Percentiles rank a stretch among this genome's conserved stretches.
These are phyloP conservation scores for Tylopilus vinaceipallidus DNA, from an alignment of 768 basidiomycete genomes.

Conservation along the genomic window DNA sequence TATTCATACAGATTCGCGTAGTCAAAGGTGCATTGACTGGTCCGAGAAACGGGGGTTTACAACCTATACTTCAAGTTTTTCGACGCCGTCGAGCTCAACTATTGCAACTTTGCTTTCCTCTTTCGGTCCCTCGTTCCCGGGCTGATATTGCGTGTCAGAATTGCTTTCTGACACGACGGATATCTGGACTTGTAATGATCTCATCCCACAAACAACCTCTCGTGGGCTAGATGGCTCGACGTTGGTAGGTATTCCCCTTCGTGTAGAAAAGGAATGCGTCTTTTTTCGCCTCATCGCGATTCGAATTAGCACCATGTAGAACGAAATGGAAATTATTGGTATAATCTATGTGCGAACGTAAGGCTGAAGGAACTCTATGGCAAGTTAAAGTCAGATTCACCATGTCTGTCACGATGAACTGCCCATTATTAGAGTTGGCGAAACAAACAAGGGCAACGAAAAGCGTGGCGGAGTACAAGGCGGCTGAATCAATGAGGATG, in stretches of 20 bases:
- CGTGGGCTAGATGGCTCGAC: neutral
- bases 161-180: neutral
- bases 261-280: neutral
- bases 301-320: neutral
- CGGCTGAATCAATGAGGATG: neutral
- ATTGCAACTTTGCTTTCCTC: no score
- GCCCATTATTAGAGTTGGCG: neutral
- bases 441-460: slow-evolving; percentile 1
- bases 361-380: neutral
- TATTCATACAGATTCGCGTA: no score
- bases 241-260: neutral
- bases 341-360: no score
- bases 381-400: neutral
- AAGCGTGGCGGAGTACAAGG: neutral
- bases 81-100: no score
- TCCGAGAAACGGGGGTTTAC: no score
- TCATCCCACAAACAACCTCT: neutral
- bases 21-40: no score
- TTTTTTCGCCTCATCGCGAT: neutral
- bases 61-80: no score
- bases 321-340: no score
- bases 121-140: neutral
- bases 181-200: neutral
- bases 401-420: neutral
- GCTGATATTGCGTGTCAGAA: neutral